Base-by-base conservation (phyloP, 1,284 basidiomycete species). In the Erythrobasidium hasegawianum region DNA sequence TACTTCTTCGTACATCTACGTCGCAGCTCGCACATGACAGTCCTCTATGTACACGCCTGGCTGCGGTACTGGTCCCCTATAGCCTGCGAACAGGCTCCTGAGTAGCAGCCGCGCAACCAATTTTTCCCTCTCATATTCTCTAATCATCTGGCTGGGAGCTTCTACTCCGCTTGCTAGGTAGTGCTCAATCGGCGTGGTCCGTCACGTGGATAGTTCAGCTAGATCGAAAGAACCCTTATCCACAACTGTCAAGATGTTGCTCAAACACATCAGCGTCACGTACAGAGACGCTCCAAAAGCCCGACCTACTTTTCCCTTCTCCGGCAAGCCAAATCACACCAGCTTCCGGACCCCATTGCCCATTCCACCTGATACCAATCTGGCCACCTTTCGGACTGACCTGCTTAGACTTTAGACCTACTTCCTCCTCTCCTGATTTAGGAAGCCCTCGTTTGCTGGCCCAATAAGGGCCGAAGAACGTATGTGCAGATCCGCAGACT, bases 401-500 rank as follows among this genome's bases (percentile, higher is more conserved):
- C 26, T 58, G 57, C 10, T 40, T 33, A 18, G 57, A 58, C 20
- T 20, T 27, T 1, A 58, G 18, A 3, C n/a, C 11, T 41, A 41
- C 18, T 29, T 43, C 57, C 29, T 22, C 16, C 8, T 18, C 29
- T 13, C 26, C 38, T n/a, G 57, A 33, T 22, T 58, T n/a, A 4
- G n/a, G n/a, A n/a, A 16, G 14, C 1, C 14, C 40, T 18, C 43
- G 43, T 39, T 58, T 58, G 22, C 38, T 20, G 1, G 57, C 33
- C 39, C 57, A 58, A 40, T 58, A 58, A 18, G 57, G 57, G 14
- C 18, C n/a, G 18, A 58, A 58, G 33, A 58, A 24, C 16, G 57
- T 58, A 20, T 43, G 57, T 16, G 57, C 57, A 20, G 57, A 58
- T 13, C 57, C 57, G 20, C 57, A 58, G 57, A 58, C 57, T 43